Conservation (phyloP, 2,329 filamentous ascomycete genomes). For the Cordyceps pruinosa region DNA sequence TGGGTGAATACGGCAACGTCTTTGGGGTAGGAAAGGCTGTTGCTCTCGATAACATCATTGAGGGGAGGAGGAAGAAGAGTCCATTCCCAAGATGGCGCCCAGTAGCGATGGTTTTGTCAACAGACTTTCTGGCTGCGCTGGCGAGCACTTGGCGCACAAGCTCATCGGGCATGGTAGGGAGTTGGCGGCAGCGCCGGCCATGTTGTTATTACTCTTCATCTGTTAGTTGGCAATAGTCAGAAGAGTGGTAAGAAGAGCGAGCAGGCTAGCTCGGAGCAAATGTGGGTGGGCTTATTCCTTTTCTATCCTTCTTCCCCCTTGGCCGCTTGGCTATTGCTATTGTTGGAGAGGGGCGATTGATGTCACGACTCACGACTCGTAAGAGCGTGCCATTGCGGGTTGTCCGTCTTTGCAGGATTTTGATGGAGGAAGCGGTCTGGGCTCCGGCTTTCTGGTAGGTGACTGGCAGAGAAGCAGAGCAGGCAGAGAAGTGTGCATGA, state of each 20-base stretch:
- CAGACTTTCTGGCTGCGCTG: not conserved
- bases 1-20: not conserved
- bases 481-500: not conserved
- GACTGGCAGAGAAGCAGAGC: not conserved
- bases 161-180: not conserved
- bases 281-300: constrained; percentile 1
- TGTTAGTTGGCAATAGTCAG: not conserved
- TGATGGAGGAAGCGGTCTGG: not conserved
- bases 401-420: constrained; percentile 3
- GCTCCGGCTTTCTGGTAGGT: not conserved
- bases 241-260: not conserved
- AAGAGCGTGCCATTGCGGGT: not conserved
- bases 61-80: not conserved
- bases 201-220: not conserved
- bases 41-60: not conserved
- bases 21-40: not conserved
- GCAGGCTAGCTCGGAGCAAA: not conserved
- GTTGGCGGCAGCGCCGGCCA: not conserved
- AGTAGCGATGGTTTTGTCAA: not conserved
- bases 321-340: too few species aligned
- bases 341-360: constrained; percentile 7
- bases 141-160: too few species aligned
- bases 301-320: constrained; percentile 4
- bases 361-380: constrained; percentile 6
- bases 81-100: not conserved